Evolutionary conservation across 2,329 filamentous ascomycete species (phyloP).

Genomic region (Alternaria longipes): DNA sequence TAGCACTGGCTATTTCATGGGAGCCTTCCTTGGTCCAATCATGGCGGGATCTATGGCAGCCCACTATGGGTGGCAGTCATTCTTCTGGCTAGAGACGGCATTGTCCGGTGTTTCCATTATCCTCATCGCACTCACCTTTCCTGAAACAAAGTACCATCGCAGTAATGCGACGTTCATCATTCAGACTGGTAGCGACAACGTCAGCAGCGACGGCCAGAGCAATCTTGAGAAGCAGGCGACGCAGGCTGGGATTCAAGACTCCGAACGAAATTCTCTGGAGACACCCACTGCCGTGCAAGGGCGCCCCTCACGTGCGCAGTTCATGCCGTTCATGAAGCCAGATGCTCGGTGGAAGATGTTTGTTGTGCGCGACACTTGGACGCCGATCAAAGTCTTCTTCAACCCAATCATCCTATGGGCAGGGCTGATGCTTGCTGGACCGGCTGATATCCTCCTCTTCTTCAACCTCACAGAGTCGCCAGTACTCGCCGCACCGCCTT

Average conservation of each 20-base stretch:
- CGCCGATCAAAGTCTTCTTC: constrained; percentile 55
- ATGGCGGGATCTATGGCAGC: constrained; percentile 55
- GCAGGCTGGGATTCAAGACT: constrained; percentile 28
- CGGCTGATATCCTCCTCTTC: constrained; percentile 57
- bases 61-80: constrained; percentile 56
- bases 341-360: constrained; percentile 54
- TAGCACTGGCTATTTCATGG: constrained; percentile 54
- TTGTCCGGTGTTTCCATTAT: constrained; percentile 53
- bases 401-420: constrained; percentile 56
- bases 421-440: constrained; percentile 46
- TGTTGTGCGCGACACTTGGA: constrained; percentile 53
- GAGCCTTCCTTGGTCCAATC: constrained; percentile 56
- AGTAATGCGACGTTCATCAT: constrained; percentile 7
- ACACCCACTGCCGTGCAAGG: constrained; percentile 41
- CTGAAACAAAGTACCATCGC: constrained; percentile 56
- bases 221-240: constrained; percentile 42
- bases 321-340: constrained; percentile 48
- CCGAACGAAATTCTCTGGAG: constrained; percentile 32
- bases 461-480: constrained; percentile 63
- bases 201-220: constrained; percentile 11
- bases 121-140: constrained; percentile 53
- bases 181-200: background rate
- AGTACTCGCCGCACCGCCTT: constrained; percentile 57
- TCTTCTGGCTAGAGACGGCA: constrained; percentile 58
- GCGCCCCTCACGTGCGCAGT: constrained; percentile 52